A percentile compares a stretch with the other conserved stretches of the same genome.
Conservation (phyloP, 1,284 basidiomycete genomes). For the Marasmius sp. region DNA sequence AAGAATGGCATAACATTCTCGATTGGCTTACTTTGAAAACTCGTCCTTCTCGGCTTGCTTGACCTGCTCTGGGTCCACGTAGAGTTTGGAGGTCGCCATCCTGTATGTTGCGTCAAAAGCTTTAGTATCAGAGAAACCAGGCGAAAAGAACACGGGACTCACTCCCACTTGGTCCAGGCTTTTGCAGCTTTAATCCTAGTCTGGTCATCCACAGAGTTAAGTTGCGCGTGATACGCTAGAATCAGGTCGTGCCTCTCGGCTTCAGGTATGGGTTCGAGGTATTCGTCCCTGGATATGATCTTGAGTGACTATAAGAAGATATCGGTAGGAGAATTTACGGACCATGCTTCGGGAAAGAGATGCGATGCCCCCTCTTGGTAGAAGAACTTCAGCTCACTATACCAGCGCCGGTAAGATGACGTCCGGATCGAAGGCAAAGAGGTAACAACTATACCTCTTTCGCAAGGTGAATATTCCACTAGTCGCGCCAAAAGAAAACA, state of each 20-base stretch:
- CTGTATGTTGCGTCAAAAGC: slow-evolving; percentile 32
- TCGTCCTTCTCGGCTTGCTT: slow-evolving; percentile 72
- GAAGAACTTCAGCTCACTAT: slow-evolving; percentile 87
- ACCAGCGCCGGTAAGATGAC: neutral
- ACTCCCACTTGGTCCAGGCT: slow-evolving; percentile 92
- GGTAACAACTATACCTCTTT: slow-evolving; percentile 48
- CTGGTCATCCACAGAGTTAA: slow-evolving; percentile 75
- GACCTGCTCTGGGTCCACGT: slow-evolving; percentile 68
- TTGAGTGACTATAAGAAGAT: neutral
- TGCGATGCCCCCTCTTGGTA: slow-evolving; percentile 85
- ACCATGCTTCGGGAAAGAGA: slow-evolving; percentile 90
- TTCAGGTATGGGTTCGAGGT: slow-evolving; percentile 78
- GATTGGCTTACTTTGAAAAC: slow-evolving; percentile 66
- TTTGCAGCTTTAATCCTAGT: slow-evolving; percentile 73
- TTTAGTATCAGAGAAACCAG: no score
- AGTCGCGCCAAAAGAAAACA: neutral
- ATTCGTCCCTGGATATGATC: slow-evolving; percentile 68
- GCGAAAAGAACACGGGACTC: slow-evolving; percentile 28
- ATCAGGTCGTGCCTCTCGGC: slow-evolving; percentile 79
- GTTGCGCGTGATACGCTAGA: slow-evolving; percentile 79
- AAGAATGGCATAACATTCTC: neutral
- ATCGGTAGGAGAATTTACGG: slow-evolving; percentile 13
- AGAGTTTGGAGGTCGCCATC: slow-evolving; percentile 79
- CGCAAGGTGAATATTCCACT: slow-evolving; percentile 90
- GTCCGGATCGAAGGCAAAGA: neutral